These are phyloP conservation scores for Marasmius tenuissimus DNA, from an alignment of 1,284 basidiomycete genomes.

Conservation along the genomic window DNA sequence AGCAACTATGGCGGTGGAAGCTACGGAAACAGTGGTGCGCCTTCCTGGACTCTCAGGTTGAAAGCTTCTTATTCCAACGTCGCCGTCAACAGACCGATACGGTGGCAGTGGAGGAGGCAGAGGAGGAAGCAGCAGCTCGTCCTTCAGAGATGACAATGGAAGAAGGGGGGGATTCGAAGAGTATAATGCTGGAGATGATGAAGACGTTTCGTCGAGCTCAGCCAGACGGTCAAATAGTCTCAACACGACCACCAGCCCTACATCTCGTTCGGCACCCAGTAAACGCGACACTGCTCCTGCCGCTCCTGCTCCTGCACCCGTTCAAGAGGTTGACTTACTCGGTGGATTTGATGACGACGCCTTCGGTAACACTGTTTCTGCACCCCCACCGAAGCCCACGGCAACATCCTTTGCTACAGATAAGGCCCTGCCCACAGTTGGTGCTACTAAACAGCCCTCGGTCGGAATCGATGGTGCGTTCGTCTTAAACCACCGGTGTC, in stretches of 20 bases:
- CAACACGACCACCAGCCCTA: neutral
- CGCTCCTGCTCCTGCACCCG: conserved; percentile 43
- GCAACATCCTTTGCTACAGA: conserved; percentile 38
- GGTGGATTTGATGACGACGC: conserved; percentile 76
- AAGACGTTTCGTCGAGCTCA: conserved; percentile 47
- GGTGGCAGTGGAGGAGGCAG: conserved; percentile 33
- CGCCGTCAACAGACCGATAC: conserved; percentile 14
- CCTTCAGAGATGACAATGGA: conserved; percentile 56
- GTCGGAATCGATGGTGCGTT: conserved; percentile 45
- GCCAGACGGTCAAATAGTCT: conserved; percentile 11
- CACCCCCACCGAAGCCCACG: conserved; percentile 21
- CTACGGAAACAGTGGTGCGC: conserved; percentile 16
- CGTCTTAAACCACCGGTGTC: no score
- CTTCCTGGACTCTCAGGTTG: neutral
- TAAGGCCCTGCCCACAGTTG: conserved; percentile 58
- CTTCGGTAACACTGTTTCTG: conserved; percentile 27
- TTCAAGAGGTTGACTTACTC: conserved; percentile 69
- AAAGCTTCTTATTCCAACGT: neutral
- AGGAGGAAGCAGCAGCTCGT: conserved; percentile 35
- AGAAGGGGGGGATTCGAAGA: conserved; percentile 75
- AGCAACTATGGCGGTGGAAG: conserved; percentile 36
- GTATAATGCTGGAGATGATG: conserved; percentile 97
- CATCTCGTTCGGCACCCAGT: neutral
- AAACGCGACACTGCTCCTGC: conserved; percentile 37
- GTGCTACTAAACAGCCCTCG: conserved; percentile 18